Percentiles rank a stretch among this genome's conserved stretches.
These are phyloP conservation scores for Aspergillus bombycis DNA, from an alignment of 2,329 filamentous ascomycete species.

Conservation along the genomic window DNA sequence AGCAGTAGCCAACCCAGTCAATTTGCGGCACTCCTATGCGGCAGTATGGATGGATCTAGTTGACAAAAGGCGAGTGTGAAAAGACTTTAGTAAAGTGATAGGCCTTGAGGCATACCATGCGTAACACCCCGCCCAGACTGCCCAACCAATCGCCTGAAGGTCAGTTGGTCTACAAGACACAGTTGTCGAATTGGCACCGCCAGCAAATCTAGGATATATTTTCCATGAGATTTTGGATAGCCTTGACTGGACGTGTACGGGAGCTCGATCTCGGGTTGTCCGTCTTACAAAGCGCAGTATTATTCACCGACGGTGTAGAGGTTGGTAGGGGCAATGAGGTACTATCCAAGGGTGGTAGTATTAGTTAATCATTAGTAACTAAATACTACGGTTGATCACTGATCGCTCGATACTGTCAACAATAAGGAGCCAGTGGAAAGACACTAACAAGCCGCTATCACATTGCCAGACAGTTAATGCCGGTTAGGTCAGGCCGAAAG, in stretches of 20 bases:
- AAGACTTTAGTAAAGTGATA: background rate
- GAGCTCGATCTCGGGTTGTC: background rate
- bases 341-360: background rate
- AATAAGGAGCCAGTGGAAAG: background rate
- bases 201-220: background rate
- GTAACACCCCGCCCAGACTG: background rate
- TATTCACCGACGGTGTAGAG: background rate
- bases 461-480: slow-evolving; percentile 9
- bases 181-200: background rate
- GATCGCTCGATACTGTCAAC: background rate
- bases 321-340: no score
- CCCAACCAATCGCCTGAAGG: background rate
- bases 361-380: background rate
- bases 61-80: background rate
- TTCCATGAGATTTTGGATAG: background rate
- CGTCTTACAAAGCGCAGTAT: background rate
- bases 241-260: background rate
- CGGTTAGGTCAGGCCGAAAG: slow-evolving; percentile 17
- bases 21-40: background rate
- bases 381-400: background rate
- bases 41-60: background rate
- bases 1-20: background rate
- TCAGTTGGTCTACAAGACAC: background rate
- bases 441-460: background rate
- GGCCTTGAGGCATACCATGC: background rate